These are phyloP conservation scores for Peltaster fructicola DNA, from an alignment of 2,329 filamentous ascomycete genomes.

Conservation along the genomic window DNA sequence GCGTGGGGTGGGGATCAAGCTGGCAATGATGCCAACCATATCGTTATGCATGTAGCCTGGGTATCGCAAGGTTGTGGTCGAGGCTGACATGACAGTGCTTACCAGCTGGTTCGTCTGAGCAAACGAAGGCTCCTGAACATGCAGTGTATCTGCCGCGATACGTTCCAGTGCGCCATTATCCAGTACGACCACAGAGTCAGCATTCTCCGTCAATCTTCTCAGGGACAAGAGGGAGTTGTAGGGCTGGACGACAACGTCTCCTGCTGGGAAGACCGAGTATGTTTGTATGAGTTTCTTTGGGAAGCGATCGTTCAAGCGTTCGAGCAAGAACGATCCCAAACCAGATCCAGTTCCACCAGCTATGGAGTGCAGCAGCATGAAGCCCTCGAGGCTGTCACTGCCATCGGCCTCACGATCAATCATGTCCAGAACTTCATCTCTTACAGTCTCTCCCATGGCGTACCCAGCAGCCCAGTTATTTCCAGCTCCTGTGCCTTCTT, in stretches of 20 bases:
- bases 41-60: conserved; percentile 99
- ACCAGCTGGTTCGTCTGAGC: conserved; percentile 94
- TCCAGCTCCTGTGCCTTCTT: conserved; percentile 80
- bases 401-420: conserved; percentile 96
- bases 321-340: conserved; percentile 85
- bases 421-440: conserved; percentile 98
- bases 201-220: conserved; percentile 81
- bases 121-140: conserved; percentile 89
- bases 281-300: conserved; percentile 99
- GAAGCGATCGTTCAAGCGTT: conserved; percentile 89
- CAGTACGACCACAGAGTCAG: conserved; percentile 90
- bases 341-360: conserved; percentile 92
- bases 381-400: conserved; percentile 92
- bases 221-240: conserved; percentile 94
- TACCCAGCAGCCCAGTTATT: conserved; percentile 99
- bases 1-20: conserved; percentile 84
- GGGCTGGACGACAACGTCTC: conserved; percentile 90
- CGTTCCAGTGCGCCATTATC: conserved; percentile 88
- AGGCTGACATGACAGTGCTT: conserved; percentile 95
- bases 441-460: conserved; percentile 74
- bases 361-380: conserved; percentile 98
- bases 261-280: conserved; percentile 87
- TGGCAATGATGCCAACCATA: conserved; percentile 88
- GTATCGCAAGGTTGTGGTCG: conserved; percentile 88
- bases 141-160: conserved; percentile 84